Percentiles rank a stretch among this genome's conserved stretches.
Conservation (phyloP, 257 asterid genomes). For the Gentiana macrophylla region DNA sequence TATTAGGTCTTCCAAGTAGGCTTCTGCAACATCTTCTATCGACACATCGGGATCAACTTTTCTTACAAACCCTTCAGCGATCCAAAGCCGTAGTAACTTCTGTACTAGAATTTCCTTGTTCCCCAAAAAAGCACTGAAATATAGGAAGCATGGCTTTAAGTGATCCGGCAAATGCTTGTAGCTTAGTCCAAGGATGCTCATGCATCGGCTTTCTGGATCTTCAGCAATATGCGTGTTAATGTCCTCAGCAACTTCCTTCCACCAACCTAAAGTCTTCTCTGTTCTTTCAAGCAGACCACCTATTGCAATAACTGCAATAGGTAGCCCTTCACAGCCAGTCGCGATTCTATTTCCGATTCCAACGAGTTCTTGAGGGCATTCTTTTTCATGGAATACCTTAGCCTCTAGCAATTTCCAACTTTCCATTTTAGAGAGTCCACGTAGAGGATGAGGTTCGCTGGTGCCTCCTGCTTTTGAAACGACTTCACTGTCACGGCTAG, state of each 20-base stretch:
- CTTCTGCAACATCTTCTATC: neutral
- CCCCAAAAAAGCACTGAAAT: conserved; percentile 1
- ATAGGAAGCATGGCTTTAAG: conserved; percentile 9
- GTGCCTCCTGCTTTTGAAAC: neutral
- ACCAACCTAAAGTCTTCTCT: neutral
- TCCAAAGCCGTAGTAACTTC: neutral
- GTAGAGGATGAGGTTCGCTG: neutral
- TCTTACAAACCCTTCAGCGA: no score
- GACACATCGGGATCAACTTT: neutral
- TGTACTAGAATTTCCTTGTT: neutral
- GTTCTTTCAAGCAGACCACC: conserved; percentile 1
- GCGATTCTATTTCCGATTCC: conserved; percentile 1
- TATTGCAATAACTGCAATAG: conserved; percentile 1
- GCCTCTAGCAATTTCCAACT: conserved; percentile 6
- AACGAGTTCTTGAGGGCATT: neutral
- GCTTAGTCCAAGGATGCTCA: neutral
- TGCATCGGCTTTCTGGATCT: neutral
- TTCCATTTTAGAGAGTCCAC: neutral
- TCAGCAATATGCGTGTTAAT: neutral
- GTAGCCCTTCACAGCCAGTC: conserved; percentile 10
- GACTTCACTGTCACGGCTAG: neutral
- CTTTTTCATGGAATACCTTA: neutral
- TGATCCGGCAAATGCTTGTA: conserved; percentile 8
- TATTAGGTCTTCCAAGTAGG: neutral
- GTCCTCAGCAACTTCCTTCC: neutral